A percentile compares a stretch with the other conserved stretches of the same genome.
phyloP scores from a whole-genome alignment of 768 basidiomycete genomes.

The Boletus huronensis region DNA sequence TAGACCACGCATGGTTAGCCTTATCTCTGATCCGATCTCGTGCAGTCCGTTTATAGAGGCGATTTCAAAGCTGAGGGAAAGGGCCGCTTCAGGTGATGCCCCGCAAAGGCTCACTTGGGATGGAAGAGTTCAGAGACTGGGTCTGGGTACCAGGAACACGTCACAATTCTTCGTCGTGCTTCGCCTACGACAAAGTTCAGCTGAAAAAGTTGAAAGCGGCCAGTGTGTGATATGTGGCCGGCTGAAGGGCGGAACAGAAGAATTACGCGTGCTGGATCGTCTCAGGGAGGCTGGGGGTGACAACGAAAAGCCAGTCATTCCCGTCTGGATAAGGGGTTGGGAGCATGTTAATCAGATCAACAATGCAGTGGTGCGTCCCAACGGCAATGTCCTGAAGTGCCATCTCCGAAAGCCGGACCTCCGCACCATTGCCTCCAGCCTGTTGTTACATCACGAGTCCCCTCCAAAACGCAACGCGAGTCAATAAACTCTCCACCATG shows the following conservation, averaged over 20 bases:
- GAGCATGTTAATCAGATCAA: slow-evolving; percentile 14
- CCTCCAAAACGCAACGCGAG: not conserved
- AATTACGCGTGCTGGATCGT: slow-evolving; percentile 32
- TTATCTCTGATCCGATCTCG: slow-evolving; percentile 9
- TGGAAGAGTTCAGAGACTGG: slow-evolving; percentile 45
- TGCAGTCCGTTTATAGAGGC: slow-evolving; percentile 44
- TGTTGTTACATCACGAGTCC: slow-evolving; percentile 1
- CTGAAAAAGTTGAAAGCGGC: slow-evolving; percentile 45
- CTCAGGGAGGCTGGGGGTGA: slow-evolving; percentile 33
- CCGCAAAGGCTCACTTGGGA: slow-evolving; percentile 43
- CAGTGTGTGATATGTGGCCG: slow-evolving; percentile 47
- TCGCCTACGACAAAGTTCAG: slow-evolving; percentile 38
- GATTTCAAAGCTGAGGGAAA: slow-evolving; percentile 52
- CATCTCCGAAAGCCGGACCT: not conserved
- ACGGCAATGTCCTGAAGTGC: not conserved
- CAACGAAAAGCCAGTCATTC: slow-evolving; percentile 34
- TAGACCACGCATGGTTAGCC: not conserved
- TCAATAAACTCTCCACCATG: not conserved
- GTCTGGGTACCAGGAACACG: slow-evolving; percentile 42
- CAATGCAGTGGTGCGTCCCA: not conserved
- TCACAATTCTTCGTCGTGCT: slow-evolving; percentile 49
- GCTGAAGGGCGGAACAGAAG: slow-evolving; percentile 32
- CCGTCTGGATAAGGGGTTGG: slow-evolving; percentile 46
- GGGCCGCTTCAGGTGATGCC: slow-evolving; percentile 41
- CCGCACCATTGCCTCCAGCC: not conserved